Evolutionary conservation across 805 yeast species (phyloP).

Genomic region (Phaffomyces antillensis): DNA sequence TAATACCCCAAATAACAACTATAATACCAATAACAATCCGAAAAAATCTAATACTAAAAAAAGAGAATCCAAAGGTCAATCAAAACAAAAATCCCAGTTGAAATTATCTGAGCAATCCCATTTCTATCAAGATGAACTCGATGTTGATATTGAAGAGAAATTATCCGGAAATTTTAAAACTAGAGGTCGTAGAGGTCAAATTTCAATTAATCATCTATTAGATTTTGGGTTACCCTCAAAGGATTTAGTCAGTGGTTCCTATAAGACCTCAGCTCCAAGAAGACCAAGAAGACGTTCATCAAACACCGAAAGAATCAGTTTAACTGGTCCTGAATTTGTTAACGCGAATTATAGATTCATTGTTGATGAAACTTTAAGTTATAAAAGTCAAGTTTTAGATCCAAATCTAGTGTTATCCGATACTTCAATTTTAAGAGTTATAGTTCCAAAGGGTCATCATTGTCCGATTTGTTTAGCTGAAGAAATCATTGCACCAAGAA

Average conservation of each 20-base stretch:
- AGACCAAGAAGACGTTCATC: constrained; percentile 24
- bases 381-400: constrained; percentile 52
- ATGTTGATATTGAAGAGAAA: constrained; percentile 29
- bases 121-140: constrained; percentile 19
- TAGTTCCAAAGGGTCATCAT: constrained; percentile 66
- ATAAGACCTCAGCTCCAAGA: constrained; percentile 11
- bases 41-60: constrained; percentile 2
- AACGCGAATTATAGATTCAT: constrained; percentile 82
- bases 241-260: constrained; percentile 14
- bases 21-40: background rate
- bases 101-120: background rate
- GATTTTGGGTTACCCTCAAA: constrained; percentile 47
- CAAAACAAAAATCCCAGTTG: constrained; percentile 1
- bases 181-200: constrained; percentile 35
- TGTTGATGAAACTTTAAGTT: constrained; percentile 56
- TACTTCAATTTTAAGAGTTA: constrained; percentile 56
- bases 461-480: constrained; percentile 92
- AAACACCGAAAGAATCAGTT: constrained; percentile 32
- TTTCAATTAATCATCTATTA: constrained; percentile 58
- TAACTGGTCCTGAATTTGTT: constrained; percentile 61
- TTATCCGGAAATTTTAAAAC: constrained; percentile 26
- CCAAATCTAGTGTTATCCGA: constrained; percentile 70
- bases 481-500: constrained; percentile 84
- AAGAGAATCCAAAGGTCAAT: constrained; percentile 6
- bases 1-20: background rate